Evolutionary conservation across 139 green algal species (phyloP), one percentile per base, ranked within the genome.

Genomic region (Chara braunii): DNA sequence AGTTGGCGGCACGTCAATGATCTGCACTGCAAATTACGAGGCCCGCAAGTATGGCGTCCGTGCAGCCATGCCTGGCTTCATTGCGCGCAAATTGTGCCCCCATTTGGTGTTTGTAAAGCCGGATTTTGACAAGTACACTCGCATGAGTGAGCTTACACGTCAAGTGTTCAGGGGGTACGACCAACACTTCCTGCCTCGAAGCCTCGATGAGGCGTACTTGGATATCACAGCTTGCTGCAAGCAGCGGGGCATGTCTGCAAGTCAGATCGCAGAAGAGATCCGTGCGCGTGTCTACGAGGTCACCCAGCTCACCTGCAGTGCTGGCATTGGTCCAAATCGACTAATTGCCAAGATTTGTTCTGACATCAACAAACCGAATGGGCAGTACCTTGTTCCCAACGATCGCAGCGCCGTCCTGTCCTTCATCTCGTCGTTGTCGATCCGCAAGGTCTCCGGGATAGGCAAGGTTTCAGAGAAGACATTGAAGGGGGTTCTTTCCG

Each of bases 311-410:
- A 85, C 79, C 28, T 83, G 77, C 57, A 77, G 50, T 29, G 76
- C 54, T 7, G 79, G 79, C 18, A 48, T 79, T 14, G 79, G 61
- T 0, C 36, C 64, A 3, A 84, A 83, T 26, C 45, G 78, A 14
- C 51, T 77, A 26, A 57, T 84, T 3, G 78, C 78, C 24, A 84
- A 84, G 64, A 48, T 79, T 48, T 77, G 65, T 31, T 68, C 42
- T 9, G 79, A 85, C 51, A 51, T 80, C 32, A 84, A 84, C 69
- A 85, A 85, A 45, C 79, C 79, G 23, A 66, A 85, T 51, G 79
- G 79, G 2, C 79, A 85, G 64, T 82, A 60, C 28, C 36, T 71
- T 23, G 33, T 85, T 42, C 37, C 63, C 3, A 37, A 3, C 2
- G 34, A 78, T 3, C 36, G 64, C 23, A 53, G 66, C 6, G 77